phyloP scores from a whole-genome alignment of 2,329 filamentous ascomycete species.

The Pyrenophora seminiperda region DNA sequence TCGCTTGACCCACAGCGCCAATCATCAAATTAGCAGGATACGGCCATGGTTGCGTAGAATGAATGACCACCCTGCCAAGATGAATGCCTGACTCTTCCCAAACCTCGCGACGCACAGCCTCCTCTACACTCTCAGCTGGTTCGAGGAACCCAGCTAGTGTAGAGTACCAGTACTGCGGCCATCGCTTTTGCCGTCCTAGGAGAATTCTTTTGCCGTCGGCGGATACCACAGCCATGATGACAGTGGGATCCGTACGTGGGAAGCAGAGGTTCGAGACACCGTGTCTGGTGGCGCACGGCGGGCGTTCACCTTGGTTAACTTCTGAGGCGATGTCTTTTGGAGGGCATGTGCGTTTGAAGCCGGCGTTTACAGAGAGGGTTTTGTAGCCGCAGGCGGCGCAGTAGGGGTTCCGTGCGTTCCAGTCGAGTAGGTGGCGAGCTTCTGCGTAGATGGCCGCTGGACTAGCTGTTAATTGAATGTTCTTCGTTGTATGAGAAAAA shows the following conservation, averaged over 20 bases:
- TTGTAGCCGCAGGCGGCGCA: constrained; percentile 86
- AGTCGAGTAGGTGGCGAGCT: constrained; percentile 85
- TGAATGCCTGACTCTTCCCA: constrained; percentile 58
- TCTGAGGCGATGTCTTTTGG: constrained; percentile 66
- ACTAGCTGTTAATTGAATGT: background rate
- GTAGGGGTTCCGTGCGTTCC: constrained; percentile 91
- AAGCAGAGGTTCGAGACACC: constrained; percentile 91
- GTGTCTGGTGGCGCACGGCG: constrained; percentile 77
- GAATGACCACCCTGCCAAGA: constrained; percentile 57
- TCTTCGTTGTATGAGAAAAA: background rate
- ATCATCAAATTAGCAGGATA: constrained; percentile 61
- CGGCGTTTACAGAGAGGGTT: constrained; percentile 78
- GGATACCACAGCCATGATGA: constrained; percentile 92
- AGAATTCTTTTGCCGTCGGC: constrained; percentile 77
- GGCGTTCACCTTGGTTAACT: constrained; percentile 57
- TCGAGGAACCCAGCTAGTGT: constrained; percentile 69
- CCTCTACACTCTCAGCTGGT: constrained; percentile 58
- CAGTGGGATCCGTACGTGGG: constrained; percentile 89
- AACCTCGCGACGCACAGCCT: constrained; percentile 57
- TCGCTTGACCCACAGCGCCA: constrained; percentile 80
- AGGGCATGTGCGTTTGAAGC: constrained; percentile 80
- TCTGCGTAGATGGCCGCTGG: constrained; percentile 88
- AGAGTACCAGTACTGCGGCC: constrained; percentile 83
- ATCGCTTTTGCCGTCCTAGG: constrained; percentile 83
- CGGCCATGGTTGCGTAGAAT: constrained; percentile 60